Evolutionary conservation across 2,329 filamentous ascomycete genomes (phyloP), one percentile per base, ranked within the genome.

Genomic region (Metarhizium album): DNA sequence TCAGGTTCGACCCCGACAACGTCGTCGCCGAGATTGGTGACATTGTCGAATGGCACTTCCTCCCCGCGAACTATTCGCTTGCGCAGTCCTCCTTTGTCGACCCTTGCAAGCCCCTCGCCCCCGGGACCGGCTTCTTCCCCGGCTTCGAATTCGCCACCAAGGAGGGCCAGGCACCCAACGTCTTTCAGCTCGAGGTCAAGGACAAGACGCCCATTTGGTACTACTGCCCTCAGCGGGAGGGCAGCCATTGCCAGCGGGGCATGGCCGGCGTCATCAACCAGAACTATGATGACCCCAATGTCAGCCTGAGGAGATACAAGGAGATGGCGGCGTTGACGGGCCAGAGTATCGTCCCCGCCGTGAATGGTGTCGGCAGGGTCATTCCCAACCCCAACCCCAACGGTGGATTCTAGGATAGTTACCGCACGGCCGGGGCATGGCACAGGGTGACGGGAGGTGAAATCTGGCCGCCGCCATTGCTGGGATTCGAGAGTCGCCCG

Each of bases 21-120:
- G 64, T 78, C 40, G 69, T 68, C 2, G 78, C 76, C 18, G 61
- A 66, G 11, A 52, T 70, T 7, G 77, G 76, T 52, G 74, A 78
- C 53, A 55, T 74, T 3, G 61, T 81, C 52, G 75, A 80, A 65
- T 81, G 73, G 67, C 72, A 75, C 59, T 80, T 74, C 68, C 72
- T 71, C 54, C 70, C 76, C 8, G 60, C 57, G 52, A 76, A 74
- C 64, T 77, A 79, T 69, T 71, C 70, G 18, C 66, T 80, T 42
- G 68, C 58, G 2, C 64, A 72, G 60, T 70, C 70, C 37, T 65
- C 59, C 59, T 74, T 74, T 53, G 66, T 54, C 48, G 55, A 65
- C 43, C 71, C 71, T 22, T 76, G 74, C 64, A 14, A 61, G 51
- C 72, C 72, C 2, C 61, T 69, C 11, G 59, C 60, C 47, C 63